Base-by-base conservation (phyloP, 352 stramenopile genomes). In the Sclerospora graminicola region DNA sequence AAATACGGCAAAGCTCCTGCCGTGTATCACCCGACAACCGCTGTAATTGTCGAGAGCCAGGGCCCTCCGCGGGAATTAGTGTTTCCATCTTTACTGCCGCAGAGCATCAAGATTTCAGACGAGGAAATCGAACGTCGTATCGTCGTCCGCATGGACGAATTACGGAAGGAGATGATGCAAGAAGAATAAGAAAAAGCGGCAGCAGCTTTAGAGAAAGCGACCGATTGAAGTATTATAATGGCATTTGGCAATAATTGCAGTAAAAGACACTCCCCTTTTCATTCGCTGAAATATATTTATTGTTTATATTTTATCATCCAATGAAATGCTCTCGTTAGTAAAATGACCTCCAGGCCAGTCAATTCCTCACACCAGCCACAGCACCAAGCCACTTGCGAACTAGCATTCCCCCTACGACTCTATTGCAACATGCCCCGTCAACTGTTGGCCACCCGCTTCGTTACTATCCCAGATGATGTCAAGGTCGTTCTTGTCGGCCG, bases 401-500 rank as follows among this genome's bases (percentile, higher is more conserved):
- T 82, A 75, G 69, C 75, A 69, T 62, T 72, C 58, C 51, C 56
- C 48, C 51, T 48, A 48, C 56, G 48, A 67, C 51, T 54, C 26
- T 37, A 77, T 45, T 4, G 9, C 59, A 93, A 80, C 60, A 85
- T 89, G 62, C 59, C 59, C 41, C 69, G 73, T 63, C 79, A 90
- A 53, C 74, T 98, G 73, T 80, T 98, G 43, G 87, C 90, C 57
- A 96, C 90, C 48, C 83, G 89, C 45, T 87, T 82, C 61, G 69
- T 98, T 49, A 71, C 96, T 34, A 94, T 98, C 67, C 95, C 93
- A 24, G 85, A 94, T 28, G 90, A 84, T 52, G 89, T 99, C 20
- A 88, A 90, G 55, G 72, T 99, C 48, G 69, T 86, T 18, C 69
- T 98, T 15, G 95, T 97, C 42, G 82, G 90, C 62, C 91, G 96